A percentile compares a stretch with the other conserved stretches of the same genome.
Conservation (phyloP, 129 eudicot species). For the Helichrysum umbraculigerum region DNA sequence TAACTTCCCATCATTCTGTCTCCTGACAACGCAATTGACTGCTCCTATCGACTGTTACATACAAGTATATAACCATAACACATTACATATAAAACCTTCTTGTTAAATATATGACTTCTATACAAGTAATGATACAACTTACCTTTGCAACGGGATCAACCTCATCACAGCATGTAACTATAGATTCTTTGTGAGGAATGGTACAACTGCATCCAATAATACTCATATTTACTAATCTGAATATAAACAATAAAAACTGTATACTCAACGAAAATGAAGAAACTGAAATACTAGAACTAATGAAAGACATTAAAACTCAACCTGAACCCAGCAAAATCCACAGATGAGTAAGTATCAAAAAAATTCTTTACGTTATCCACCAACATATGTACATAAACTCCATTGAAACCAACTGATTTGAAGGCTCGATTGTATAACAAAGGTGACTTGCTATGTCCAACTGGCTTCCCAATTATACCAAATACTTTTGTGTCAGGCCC, state of each 20-base stretch:
- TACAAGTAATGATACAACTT: background rate
- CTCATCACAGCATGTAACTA: constrained; percentile 72
- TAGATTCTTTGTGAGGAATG: constrained; percentile 91
- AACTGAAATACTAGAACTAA: background rate
- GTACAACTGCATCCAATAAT: constrained; percentile 66
- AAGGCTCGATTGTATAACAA: constrained; percentile 72
- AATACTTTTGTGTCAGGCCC: constrained; percentile 81
- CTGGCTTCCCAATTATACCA: constrained; percentile 94
- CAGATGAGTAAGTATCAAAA: constrained; percentile 72
- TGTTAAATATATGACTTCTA: background rate
- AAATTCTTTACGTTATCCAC: constrained; percentile 74
- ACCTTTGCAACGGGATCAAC: constrained; percentile 96
- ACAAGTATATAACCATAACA: constrained; percentile 17
- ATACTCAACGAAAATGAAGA: background rate
- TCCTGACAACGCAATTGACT: constrained; percentile 70
- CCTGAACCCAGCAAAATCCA: constrained; percentile 94
- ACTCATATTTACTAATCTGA: constrained; percentile 1
- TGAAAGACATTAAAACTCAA: constrained; percentile 29
- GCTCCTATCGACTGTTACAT: constrained; percentile 85
- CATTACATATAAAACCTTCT: background rate
- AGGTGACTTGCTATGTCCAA: constrained; percentile 94
- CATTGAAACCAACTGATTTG: constrained; percentile 76
- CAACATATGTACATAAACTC: constrained; percentile 78
- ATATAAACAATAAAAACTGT: background rate
- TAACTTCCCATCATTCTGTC: constrained; percentile 70